Percentiles rank a stretch among this genome's conserved stretches.
Evolutionary conservation across 768 basidiomycete species (phyloP).

Genomic region (Strobilomyces dryophilus): DNA sequence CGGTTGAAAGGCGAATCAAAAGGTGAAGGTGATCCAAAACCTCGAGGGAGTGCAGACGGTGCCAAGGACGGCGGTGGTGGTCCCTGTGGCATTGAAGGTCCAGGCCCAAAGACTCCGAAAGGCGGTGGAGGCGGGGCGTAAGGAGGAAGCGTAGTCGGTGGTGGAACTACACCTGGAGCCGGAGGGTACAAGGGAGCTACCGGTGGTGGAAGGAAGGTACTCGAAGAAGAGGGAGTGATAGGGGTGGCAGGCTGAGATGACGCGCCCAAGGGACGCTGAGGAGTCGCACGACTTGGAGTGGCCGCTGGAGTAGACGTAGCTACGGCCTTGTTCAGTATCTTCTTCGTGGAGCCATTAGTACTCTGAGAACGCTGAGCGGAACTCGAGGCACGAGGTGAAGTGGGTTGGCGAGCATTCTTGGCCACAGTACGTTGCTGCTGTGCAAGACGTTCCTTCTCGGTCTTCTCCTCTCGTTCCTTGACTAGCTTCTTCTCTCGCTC

Average conservation of each 20-base stretch:
- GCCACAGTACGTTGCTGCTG: conserved; percentile 50
- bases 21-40: conserved; percentile 45
- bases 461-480: conserved; percentile 61
- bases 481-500: conserved; percentile 65
- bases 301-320: conserved; percentile 27
- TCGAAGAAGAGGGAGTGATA: conserved; percentile 15
- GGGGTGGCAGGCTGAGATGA: conserved; percentile 48
- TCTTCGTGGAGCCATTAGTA: conserved; percentile 52
- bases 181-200: conserved; percentile 48
- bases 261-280: conserved; percentile 33
- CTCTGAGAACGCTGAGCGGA: conserved; percentile 46
- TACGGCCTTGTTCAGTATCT: conserved; percentile 51
- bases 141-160: conserved; percentile 47
- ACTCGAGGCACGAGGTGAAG: conserved; percentile 49
- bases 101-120: conserved; percentile 46
- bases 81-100: conserved; percentile 41
- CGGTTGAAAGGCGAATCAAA: conserved; percentile 52
- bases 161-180: conserved; percentile 39
- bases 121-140: conserved; percentile 49
- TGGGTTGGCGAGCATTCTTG: conserved; percentile 45
- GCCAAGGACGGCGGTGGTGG: conserved; percentile 42
- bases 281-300: conserved; percentile 35
- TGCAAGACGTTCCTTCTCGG: conserved; percentile 41
- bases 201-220: conserved; percentile 42
- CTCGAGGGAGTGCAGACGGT: conserved; percentile 52